phyloP scores from a whole-genome alignment of 352 stramenopile species.

The Lagenidium sp. region DNA sequence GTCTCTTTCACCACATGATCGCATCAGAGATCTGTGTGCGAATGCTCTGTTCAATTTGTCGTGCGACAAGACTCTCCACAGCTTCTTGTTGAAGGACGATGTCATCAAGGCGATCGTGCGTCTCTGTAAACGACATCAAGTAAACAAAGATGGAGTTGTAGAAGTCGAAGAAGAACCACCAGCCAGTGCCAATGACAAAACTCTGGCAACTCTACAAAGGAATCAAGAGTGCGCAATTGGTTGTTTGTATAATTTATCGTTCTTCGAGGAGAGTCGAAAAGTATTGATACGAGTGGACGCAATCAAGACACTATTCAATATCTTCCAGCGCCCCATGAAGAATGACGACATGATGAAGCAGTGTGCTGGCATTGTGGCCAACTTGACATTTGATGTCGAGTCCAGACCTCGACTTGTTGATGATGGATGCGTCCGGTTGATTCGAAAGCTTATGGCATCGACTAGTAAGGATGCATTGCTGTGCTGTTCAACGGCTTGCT shows the following conservation, averaged over 20 bases:
- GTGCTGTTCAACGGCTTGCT: constrained; percentile 65
- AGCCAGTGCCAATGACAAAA: constrained; percentile 24
- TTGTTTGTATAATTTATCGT: constrained; percentile 78
- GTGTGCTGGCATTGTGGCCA: constrained; percentile 51
- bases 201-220: constrained; percentile 29
- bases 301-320: constrained; percentile 46
- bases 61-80: constrained; percentile 55
- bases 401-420: constrained; percentile 47
- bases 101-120: constrained; percentile 61
- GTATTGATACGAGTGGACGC: constrained; percentile 48
- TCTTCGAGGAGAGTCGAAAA: constrained; percentile 52
- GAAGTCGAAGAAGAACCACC: constrained; percentile 50
- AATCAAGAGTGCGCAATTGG: constrained; percentile 65
- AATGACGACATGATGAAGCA: constrained; percentile 62
- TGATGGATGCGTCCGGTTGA: constrained; percentile 46
- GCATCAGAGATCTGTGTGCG: constrained; percentile 57
- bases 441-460: constrained; percentile 60
- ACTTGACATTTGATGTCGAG: constrained; percentile 68
- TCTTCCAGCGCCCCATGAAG: constrained; percentile 60
- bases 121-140: constrained; percentile 40
- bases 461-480: constrained; percentile 52
- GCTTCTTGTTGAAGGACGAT: constrained; percentile 58
- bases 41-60: constrained; percentile 80
- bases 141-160: constrained; percentile 28
- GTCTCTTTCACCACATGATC: constrained; percentile 28